Base-by-base conservation (phyloP, 306 rosid genomes). In the Dryas drummondii region DNA sequence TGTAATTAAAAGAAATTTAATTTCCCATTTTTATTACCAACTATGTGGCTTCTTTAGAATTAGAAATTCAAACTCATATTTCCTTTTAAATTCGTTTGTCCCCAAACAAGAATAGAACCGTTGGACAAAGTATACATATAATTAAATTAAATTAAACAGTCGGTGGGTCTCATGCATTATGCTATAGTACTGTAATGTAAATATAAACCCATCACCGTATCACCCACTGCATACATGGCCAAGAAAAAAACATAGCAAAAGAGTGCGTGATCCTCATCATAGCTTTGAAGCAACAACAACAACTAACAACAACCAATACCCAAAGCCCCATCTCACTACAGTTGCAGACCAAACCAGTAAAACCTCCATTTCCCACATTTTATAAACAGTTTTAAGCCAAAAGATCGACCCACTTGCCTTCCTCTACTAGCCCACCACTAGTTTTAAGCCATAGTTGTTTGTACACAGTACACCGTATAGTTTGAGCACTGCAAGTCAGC, bases 221-320 rank as follows among this genome's bases (percentile, higher is more conserved):
- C 2, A 32, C 37, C 37, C 37, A 32, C 37, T 32, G 3, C 37
- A 32, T 32, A 2, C 37, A 16, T 1, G 22, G 22, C 22, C 22
- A 22, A 22, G 0, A 22, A 22, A 22, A 22, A 22, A 9, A 45
- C 5, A 27, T 32, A 60, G 66, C 17, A 32, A 5, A 60, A 1
- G 46, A 51, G 61, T 2, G 37, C 37, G 73, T 69, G 48, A 32
- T 69, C 37, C 32, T 52, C 61, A 51, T 69, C 73, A 52, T 51
- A 22, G 19, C 72, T 46, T 70, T 7, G 58, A 53, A 61, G 66
- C 66, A 61, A 51, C 46, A 32, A 12, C 44, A 5, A 6, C 46
- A 27, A 12, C 44, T 8, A 32, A 32, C 45, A 37, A 0, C 2
- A 14, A 15, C 49, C 73, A 9, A 9, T 41, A 41, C 63, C 63